Base-by-base conservation (phyloP, 768 basidiomycete species). In the Tricholoma sp. region DNA sequence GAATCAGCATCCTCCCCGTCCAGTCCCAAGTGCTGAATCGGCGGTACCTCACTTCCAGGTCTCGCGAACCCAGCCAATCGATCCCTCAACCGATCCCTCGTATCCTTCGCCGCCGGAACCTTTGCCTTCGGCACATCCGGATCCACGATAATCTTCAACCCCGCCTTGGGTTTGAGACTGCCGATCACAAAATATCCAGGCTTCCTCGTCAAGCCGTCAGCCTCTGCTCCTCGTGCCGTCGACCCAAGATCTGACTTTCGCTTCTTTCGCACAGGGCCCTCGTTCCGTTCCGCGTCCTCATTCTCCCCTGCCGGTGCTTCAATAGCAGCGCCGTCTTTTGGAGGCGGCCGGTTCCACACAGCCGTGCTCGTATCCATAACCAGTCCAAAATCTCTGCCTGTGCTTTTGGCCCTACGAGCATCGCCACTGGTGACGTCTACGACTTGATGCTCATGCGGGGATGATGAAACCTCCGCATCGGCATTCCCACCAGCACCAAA, bases 51-150 rank as follows among this genome's bases (percentile, higher is more conserved):
- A 59, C 75, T 78, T 37, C 82, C 83, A 34, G 65, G 66, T 60
- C 83, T 74, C 10, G 84, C 78, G 71, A 84, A 89, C 10, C 70
- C 77, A 45, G 71, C 76, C n/a, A n/a, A n/a, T n/a, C n/a, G n/a
- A n/a, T n/a, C n/a, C n/a, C n/a, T n/a, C n/a, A n/a, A n/a, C n/a
- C 57, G n/a, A n/a, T n/a, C n/a, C n/a, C n/a, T n/a, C n/a, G n/a
- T n/a, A n/a, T n/a, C n/a, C n/a, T n/a, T n/a, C n/a, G n/a, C n/a
- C n/a, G n/a, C n/a, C n/a, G n/a, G n/a, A n/a, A n/a, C n/a, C n/a
- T n/a, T n/a, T n/a, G n/a, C n/a, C n/a, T n/a, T n/a, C n/a, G n/a
- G n/a, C n/a, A n/a, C n/a, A n/a, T n/a, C n/a, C n/a, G n/a, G n/a
- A n/a, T n/a, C n/a, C n/a, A n/a, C n/a, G n/a, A n/a, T n/a, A n/a